phyloP scores from a whole-genome alignment of 2,329 filamentous ascomycete species.

The Fusarium sacchari region DNA sequence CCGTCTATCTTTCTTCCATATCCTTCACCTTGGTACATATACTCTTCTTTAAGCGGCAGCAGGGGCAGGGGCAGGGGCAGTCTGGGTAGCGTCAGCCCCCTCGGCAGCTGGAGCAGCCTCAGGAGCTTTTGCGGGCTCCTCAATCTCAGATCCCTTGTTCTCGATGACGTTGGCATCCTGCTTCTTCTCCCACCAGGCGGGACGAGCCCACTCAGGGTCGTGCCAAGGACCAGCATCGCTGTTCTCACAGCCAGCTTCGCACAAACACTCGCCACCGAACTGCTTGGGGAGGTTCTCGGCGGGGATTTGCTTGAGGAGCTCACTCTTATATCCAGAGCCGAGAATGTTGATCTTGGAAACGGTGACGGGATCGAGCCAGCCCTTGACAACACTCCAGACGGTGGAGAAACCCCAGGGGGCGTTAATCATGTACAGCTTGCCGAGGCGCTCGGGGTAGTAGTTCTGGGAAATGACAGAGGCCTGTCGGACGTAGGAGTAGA shows the following conservation, averaged over 20 bases:
- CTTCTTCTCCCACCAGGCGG: slow-evolving; percentile 71
- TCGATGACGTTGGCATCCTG: slow-evolving; percentile 51
- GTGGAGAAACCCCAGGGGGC: slow-evolving; percentile 93
- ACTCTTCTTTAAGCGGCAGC: slow-evolving; percentile 47
- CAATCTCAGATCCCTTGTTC: slow-evolving; percentile 53
- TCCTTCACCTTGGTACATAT: slow-evolving; percentile 2
- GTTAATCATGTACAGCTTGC: slow-evolving; percentile 97
- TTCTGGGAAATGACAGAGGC: slow-evolving; percentile 94
- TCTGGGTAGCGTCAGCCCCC: slow-evolving; percentile 49
- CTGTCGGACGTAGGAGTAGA: slow-evolving; percentile 87
- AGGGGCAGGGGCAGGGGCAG: slow-evolving; percentile 43
- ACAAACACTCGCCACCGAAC: slow-evolving; percentile 87
- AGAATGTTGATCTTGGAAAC: slow-evolving; percentile 96
- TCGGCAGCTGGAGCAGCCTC: slow-evolving; percentile 47
- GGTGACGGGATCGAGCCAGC: slow-evolving; percentile 96
- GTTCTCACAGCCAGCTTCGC: slow-evolving; percentile 82
- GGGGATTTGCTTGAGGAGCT: slow-evolving; percentile 85
- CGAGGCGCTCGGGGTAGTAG: slow-evolving; percentile 98
- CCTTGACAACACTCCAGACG: slow-evolving; percentile 88
- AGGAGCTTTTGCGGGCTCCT: slow-evolving; percentile 46
- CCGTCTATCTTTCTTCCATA: slow-evolving; percentile 30
- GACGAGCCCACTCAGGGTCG: slow-evolving; percentile 73
- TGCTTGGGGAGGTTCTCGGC: slow-evolving; percentile 88
- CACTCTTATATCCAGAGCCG: slow-evolving; percentile 81
- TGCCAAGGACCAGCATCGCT: slow-evolving; percentile 94